Evolutionary conservation across 2,329 filamentous ascomycete species (phyloP).

Genomic region (Xylogone sp.): DNA sequence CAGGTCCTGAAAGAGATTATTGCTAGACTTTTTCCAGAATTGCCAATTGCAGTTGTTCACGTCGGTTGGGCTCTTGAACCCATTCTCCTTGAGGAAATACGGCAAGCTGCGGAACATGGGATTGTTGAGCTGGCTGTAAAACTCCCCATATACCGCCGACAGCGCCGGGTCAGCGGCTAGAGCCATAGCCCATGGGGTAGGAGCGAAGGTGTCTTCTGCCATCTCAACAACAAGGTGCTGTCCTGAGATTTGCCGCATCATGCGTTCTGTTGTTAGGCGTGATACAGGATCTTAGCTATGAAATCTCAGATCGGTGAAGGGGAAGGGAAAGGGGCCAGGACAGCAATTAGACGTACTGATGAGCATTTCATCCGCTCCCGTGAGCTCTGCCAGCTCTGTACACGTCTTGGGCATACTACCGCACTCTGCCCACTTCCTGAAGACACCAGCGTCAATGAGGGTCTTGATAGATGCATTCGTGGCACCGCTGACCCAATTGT

Average conservation of each 20-base stretch:
- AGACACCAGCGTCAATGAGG: conserved; percentile 34
- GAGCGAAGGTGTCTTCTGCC: conserved; percentile 29
- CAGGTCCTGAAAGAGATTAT: conserved; percentile 31
- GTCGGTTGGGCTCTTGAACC: conserved; percentile 32
- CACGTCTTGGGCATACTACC: conserved; percentile 27
- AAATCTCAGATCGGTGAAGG: no score
- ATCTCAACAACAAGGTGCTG: conserved; percentile 32
- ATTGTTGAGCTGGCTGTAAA: conserved; percentile 30
- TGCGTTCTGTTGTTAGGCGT: conserved; percentile 22
- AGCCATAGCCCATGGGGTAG: conserved; percentile 29
- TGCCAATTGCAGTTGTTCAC: conserved; percentile 30
- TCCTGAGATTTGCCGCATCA: conserved; percentile 32
- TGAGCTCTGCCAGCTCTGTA: conserved; percentile 29
- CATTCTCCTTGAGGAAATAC: conserved; percentile 27
- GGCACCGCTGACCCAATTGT: conserved; percentile 30
- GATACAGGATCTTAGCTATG: no score
- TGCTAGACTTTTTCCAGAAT: conserved; percentile 21
- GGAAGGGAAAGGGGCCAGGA: conserved; percentile 1
- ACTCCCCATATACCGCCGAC: conserved; percentile 27
- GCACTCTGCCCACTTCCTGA: conserved; percentile 30
- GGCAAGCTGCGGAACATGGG: conserved; percentile 30
- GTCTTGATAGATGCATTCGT: conserved; percentile 34
- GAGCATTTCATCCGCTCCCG: conserved; percentile 29
- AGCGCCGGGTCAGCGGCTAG: conserved; percentile 27
- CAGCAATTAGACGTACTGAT: conserved; percentile 22